Evolutionary conservation across 2,329 filamentous ascomycete genomes (phyloP), one percentile per base, ranked within the genome.

Genomic region (Neofusicoccum kwambonambiense): DNA sequence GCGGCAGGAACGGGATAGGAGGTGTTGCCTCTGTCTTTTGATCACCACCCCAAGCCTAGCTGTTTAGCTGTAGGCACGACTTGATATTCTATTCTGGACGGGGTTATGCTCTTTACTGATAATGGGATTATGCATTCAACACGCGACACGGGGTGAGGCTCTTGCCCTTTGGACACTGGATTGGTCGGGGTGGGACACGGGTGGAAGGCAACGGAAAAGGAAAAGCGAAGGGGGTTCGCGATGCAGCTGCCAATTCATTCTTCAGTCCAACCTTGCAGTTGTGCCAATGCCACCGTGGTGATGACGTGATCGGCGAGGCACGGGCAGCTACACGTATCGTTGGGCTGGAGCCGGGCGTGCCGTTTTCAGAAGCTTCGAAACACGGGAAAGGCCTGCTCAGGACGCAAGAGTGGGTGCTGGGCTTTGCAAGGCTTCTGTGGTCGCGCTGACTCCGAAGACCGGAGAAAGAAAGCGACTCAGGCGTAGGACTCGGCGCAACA

Each of bases 91-190:
- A 51, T 62, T 45, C 58, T 50, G 44, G 45, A 51, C 17, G 47
- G 45, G 47, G 45, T 37, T 35, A 45, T 62, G 58, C 45, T 42
- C 34, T 51, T 62, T 51, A 60, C n/a, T 60, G 56, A 60, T 60
- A 60, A 60, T 60, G 56, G 56, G 31, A 60, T 47, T 5, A 60
- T 60, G 56, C 56, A 60, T 47, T 60, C 12, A 44, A 57, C 13
- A 58, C 44, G 7, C 8, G 22, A 45, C 15, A n/a, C 13, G 9
- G 39, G 54, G 9, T 34, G 22, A 47, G 11, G 42, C 7, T 35
- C 11, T 35, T 58, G 54, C 54, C 15, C 15, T 17, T 35, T 31
- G 56, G 56, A 35, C 34, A 37, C 22, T 12, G 41, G 41, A 3
- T 19, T 39, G 56, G 56, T 27, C 12, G 27, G 19, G 27, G 27